Conservation (phyloP, 2,329 filamentous ascomycete genomes). For the Alternaria sp. region DNA sequence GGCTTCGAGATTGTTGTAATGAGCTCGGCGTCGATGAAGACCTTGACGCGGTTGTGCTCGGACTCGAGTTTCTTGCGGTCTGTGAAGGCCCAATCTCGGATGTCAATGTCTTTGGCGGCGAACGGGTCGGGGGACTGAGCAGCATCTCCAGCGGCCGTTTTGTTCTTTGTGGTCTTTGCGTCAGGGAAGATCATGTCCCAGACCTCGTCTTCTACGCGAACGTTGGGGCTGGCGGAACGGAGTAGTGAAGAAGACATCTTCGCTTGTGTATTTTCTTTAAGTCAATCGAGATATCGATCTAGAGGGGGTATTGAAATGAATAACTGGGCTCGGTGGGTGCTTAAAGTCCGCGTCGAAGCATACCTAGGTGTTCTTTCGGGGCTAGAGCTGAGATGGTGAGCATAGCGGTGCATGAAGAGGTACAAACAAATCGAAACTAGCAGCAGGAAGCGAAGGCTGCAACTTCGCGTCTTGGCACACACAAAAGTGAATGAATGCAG, state of each 20-base stretch:
- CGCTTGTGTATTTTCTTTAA: background rate
- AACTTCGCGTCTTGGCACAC: background rate
- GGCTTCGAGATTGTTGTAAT: background rate
- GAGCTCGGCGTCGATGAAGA: background rate
- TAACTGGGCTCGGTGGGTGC: background rate
- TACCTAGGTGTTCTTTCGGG: background rate
- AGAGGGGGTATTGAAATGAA: too few species aligned
- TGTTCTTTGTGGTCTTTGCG: background rate
- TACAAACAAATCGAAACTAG: background rate
- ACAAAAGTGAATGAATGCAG: background rate
- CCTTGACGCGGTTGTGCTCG: accelerated
- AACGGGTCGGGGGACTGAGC: background rate
- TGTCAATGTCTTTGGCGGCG: background rate
- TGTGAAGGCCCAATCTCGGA: background rate
- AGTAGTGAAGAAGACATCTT: background rate
- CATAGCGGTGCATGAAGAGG: background rate
- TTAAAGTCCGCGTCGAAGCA: background rate
- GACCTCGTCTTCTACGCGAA: background rate
- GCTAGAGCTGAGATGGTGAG: background rate
- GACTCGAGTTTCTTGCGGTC: background rate
- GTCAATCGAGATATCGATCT: background rate
- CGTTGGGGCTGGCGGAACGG: background rate
- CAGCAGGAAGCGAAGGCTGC: background rate
- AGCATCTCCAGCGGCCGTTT: accelerated
- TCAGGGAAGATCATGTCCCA: background rate